These are phyloP conservation scores for Ustilago hordei DNA, from an alignment of 1,284 basidiomycete species.

Conservation along the genomic window DNA sequence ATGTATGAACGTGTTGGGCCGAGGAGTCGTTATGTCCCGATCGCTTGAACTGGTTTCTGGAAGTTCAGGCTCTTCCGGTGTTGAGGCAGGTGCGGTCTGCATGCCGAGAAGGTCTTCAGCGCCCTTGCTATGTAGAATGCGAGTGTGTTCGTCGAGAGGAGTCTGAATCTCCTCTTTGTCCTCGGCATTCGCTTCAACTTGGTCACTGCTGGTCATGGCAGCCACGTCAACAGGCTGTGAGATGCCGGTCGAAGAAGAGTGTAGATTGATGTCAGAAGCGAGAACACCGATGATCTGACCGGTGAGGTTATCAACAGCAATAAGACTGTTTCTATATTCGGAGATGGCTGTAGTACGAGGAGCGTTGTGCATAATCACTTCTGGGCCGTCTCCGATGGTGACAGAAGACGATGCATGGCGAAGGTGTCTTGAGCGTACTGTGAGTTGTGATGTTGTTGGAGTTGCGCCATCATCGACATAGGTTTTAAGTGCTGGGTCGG, in stretches of 20 bases:
- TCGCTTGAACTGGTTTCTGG: not conserved
- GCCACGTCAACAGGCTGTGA: not conserved
- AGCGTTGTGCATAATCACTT: constrained; percentile 12
- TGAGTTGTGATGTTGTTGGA: not conserved
- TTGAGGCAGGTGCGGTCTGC: not conserved
- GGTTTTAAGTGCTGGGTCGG: not conserved
- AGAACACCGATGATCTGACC: constrained; percentile 56
- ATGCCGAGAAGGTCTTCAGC: constrained; percentile 1
- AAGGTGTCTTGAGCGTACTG: constrained; percentile 19
- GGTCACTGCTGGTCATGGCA: constrained; percentile 6
- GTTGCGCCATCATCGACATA: not conserved
- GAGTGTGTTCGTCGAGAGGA: constrained; percentile 23
- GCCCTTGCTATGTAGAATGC: constrained; percentile 1
- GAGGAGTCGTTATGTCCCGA: constrained; percentile 7
- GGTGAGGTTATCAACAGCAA: constrained; percentile 59
- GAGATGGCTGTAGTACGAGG: constrained; percentile 2
- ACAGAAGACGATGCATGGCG: constrained; percentile 23
- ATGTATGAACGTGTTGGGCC: constrained; percentile 17
- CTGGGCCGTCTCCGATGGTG: constrained; percentile 14
- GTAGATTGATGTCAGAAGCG: constrained; percentile 46
- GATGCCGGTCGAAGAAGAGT: not conserved
- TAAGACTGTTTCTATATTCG: constrained; percentile 53
- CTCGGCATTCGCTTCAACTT: constrained; percentile 1
- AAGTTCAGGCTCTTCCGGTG: not conserved
- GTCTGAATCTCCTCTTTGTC: constrained; percentile 27